Evolutionary conservation across 441 rosid genomes (phyloP).

Genomic region (Bruguiera hainesii): DNA sequence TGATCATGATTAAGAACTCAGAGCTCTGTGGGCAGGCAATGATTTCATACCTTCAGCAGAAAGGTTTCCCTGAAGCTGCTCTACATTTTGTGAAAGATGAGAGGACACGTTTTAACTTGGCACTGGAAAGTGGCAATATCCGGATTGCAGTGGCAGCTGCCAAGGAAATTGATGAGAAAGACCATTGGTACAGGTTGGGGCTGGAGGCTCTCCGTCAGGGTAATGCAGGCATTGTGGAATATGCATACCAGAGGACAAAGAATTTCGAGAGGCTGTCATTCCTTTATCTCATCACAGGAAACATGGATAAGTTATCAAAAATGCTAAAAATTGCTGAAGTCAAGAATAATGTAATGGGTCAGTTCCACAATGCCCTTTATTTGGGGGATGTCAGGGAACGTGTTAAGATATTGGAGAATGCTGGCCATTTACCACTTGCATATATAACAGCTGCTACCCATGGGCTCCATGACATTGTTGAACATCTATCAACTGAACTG

Average conservation of each 20-base stretch:
- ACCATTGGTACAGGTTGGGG: neutral
- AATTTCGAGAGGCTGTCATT: constrained; percentile 31
- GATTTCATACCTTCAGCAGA: neutral
- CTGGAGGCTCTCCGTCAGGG: neutral
- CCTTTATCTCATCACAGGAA: constrained; percentile 68
- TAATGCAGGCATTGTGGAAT: neutral
- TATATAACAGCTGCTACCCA: too few species aligned
- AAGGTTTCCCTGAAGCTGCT: neutral
- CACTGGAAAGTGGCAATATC: constrained; percentile 1
- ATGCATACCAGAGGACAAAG: neutral
- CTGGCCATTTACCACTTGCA: too few species aligned
- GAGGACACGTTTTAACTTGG: neutral
- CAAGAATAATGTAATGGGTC: constrained; percentile 75
- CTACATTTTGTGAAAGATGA: neutral
- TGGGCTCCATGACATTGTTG: too few species aligned
- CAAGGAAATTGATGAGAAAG: neutral
- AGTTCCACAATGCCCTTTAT: constrained; percentile 42
- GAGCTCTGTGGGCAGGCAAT: constrained; percentile 32
- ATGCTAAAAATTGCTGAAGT: constrained; percentile 79
- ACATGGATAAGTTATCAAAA: constrained; percentile 57
- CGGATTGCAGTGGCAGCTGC: too few species aligned
- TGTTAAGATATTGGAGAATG: too few species aligned
- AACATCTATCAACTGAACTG: too few species aligned
- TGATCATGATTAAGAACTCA: constrained; percentile 76
- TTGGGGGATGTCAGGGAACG: too few species aligned